phyloP scores from a whole-genome alignment of 495 filamentous ascomycete species.

The Trichoderma parareesei region DNA sequence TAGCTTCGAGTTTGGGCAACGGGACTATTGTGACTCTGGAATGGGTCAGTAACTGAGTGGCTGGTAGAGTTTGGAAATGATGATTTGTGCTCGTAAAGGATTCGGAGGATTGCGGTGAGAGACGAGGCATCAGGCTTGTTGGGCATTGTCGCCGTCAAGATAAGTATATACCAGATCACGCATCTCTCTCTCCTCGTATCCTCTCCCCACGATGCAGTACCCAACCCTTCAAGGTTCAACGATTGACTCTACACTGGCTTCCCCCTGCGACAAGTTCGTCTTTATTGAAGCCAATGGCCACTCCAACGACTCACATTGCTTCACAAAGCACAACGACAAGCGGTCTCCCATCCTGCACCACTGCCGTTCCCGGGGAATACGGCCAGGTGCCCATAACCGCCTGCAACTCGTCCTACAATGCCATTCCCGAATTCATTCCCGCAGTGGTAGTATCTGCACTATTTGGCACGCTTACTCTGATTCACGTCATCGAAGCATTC shows the following conservation, averaged over 20 bases:
- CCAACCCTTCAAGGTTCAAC: neutral
- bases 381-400: conserved; percentile 31
- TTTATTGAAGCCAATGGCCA: neutral
- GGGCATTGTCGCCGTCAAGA: neutral
- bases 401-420: conserved; percentile 37
- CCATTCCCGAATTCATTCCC: conserved; percentile 27
- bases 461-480: conserved; percentile 28
- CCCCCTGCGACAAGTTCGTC: neutral
- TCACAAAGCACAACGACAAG: neutral
- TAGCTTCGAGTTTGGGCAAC: too few relatives aligned
- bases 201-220: neutral
- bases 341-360: conserved; percentile 15
- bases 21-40: neutral
- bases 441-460: conserved; percentile 26
- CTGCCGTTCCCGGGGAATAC: conserved; percentile 32
- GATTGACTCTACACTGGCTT: neutral
- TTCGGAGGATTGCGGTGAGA: neutral
- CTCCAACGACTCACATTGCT: neutral
- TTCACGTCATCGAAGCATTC: neutral
- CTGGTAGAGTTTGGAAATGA: neutral
- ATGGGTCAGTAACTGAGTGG: neutral
- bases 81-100: neutral
- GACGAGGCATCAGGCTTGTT: neutral
- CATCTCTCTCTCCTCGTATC: neutral
- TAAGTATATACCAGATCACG: neutral